Evolutionary conservation across 352 stramenopile genomes (phyloP), one percentile per base, ranked within the genome.

Genomic region (Thalassiosira pacifica): DNA sequence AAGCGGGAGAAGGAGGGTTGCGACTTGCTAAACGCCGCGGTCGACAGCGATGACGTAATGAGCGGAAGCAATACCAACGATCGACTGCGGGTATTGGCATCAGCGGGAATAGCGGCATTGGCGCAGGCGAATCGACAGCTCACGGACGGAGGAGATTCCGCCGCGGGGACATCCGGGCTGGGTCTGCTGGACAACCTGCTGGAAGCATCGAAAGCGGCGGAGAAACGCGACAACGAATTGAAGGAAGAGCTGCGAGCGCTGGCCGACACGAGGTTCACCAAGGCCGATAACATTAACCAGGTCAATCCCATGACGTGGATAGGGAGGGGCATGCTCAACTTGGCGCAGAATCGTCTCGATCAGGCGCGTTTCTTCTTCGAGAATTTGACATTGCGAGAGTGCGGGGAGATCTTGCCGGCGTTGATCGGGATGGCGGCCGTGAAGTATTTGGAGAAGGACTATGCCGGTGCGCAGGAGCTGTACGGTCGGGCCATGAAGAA

Each of bases 401-500:
- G 83, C 66, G 91, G 90, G 19, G 70, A 86, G 26, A 87, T 93
- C 10, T 76, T 96, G 10, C 90, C 92, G 0, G 91, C 91, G 6
- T 78, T 95, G n/a, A 70, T 96, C 27, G 93, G 93, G 24, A 89
- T 95, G 83, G 93, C 91, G 1, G 86, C 88, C 5, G 89, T 93
- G 1, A 78, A 89, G 16, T 94, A 85, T 78, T 37, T 83, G 9
- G 85, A 95, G 78, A 86, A 86, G 24, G 83, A 94, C 48, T 95
- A 92, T 73, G 31, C 87, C 5, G 95, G 96, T n/a, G 96, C 97
- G 37, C 97, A 97, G 86, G 96, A 98, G 69, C 89, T 97, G 27
- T 99, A 98, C 83, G 91, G 97, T 22, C 95, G 98, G 42, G 97
- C 97, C 0, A 98, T 99, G 75, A 96, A 96, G 77, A 80, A 98